Base-by-base conservation (phyloP, 2,329 filamentous ascomycete species). In the Shiraia sp. region DNA sequence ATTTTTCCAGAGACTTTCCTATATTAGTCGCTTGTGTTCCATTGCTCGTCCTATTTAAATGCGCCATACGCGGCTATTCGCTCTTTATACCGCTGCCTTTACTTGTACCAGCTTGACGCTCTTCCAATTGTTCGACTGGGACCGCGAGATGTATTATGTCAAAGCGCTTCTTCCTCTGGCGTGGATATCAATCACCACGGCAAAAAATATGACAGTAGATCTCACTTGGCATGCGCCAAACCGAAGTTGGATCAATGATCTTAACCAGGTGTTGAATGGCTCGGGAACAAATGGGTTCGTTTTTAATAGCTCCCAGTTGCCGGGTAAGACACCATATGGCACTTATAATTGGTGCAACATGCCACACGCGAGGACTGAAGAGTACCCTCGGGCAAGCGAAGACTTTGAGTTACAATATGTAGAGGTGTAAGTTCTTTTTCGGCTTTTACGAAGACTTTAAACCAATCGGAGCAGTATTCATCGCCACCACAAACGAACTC, bases 331-430 rank as follows among this genome's bases (percentile, higher is more conserved):
- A 1, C 54, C 73, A 26, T 85, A 87, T 67, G 81, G 82, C 5
- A 76, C 72, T 1, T 91, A 91, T 69, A 90, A 92, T 66, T 92
- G 77, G 77, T 93, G 88, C 69, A 91, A 93, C 61, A 93, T 93
- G 87, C 88, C 89, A 1, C 89, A 92, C 70, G 85, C 88, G n/a
- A 78, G 87, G 23, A 71, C 66, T 15, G 68, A 69, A 10, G 86
- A 88, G 57, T 93, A 93, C 60, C 66, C 76, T 10, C 75, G 69
- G 46, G 72, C 79, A 0, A 56, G 72, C 1, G 50, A 68, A 0
- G 79, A 78, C n/a, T 90, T 81, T 61, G 74, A 83, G 55, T 72
- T 93, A 36, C 71, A 79, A 57, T 92, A 91, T 62, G 87, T 92
- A 6, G 88, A 92, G 70, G 72, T 91, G 82, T 87, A 68, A 67